These are phyloP conservation scores for Nicotiana tomentosiformis DNA, from an alignment of 257 asterid species.

Conservation along the genomic window DNA sequence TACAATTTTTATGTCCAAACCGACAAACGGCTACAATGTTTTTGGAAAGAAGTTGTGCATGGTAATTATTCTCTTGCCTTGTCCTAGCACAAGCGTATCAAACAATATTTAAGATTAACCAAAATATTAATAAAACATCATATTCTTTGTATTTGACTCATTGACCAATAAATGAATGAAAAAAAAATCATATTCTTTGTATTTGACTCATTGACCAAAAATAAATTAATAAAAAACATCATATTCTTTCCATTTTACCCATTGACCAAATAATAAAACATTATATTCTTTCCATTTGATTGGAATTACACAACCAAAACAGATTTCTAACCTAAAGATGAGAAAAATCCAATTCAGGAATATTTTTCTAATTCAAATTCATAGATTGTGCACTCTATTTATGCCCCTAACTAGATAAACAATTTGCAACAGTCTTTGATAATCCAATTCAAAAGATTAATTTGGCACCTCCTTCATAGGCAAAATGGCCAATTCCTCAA, in stretches of 20 bases:
- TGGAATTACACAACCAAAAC: not conserved
- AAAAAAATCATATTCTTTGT: not conserved
- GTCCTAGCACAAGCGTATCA: not conserved
- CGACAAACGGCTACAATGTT: no score
- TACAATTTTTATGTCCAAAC: no score
- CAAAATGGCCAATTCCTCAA: not conserved
- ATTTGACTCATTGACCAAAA: not conserved
- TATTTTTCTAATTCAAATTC: not conserved
- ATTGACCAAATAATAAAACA: not conserved
- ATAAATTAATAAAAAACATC: no score
- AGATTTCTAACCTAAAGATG: not conserved
- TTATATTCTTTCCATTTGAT: not conserved
- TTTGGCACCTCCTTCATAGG: not conserved
- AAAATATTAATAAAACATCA: no score
- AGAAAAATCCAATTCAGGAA: not conserved
- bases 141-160: not conserved
- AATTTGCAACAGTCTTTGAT: not conserved
- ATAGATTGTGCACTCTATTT: not conserved
- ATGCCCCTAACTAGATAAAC: not conserved
- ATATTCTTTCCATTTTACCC: not conserved
- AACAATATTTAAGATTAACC: not conserved
- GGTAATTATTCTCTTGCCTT: no score
- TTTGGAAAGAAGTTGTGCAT: no score
- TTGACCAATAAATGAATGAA: not conserved
- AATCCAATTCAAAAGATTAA: not conserved